Base-by-base conservation (phyloP, 345 rosid species). In the Gossypium sturtianum region DNA sequence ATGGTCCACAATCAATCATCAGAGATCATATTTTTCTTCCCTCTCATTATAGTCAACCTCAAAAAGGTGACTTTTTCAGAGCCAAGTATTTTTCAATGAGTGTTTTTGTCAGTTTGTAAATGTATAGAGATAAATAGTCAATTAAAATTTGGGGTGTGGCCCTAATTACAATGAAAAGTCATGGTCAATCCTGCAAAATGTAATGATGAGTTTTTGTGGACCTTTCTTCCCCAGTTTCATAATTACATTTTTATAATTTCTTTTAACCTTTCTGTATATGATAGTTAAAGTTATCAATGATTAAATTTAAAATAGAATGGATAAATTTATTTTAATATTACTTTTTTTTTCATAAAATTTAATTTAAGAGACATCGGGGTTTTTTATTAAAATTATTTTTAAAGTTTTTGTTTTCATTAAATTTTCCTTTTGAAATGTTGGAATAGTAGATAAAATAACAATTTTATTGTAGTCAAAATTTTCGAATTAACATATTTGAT, bases 91-190 rank as follows among this genome's bases (percentile, higher is more conserved):
- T 45, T 57, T 66, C 70, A 66, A 44, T 13, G 53, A 45, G 29
- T 19, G 16, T 45, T 66, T 66, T 66, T 66, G 70, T 45, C 70
- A 66, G 17, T n/a, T 12, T 66, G 54, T 54, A 11, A 66, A 66
- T 44, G 70, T 12, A 34, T 0, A 25, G 34, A 12, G 25, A 6
- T 54, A 19, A 66, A 66, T 13, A 20, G 54, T 66, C 54, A 45
- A 66, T 66, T 38, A 63, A 66, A 56, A 56, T 53, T 53, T 20
- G 11, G 52, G 70, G 34, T 44, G 70, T 66, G 53, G 70, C 53
- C 70, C 70, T 44, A 66, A 66, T 66, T 45, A 47, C 54, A 66
- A 66, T 47, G 71, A 22, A 47, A 22, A 22, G 71, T 47, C 71
- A 22, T 22, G 19, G 34, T 22, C 54, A 22, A 22, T 47, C 71